Evolutionary conservation across 768 basidiomycete species (phyloP).

Genomic region (Rhodotorula kratochvilovae): DNA sequence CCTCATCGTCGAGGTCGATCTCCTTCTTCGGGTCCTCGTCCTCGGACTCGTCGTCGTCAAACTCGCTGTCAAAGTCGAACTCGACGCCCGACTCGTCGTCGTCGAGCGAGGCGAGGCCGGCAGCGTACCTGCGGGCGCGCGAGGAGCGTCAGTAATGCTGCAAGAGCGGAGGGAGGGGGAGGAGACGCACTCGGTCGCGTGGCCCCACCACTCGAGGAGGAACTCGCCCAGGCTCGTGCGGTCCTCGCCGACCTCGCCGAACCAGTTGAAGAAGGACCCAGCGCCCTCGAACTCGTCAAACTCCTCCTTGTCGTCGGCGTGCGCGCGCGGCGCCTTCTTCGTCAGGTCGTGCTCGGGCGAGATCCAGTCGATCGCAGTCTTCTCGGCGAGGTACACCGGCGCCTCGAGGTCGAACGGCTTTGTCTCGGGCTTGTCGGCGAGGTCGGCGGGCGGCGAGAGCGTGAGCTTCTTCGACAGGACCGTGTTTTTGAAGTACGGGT

Average conservation of each 20-base stretch:
- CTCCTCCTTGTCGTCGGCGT: slow-evolving; percentile 22
- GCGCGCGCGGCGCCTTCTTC: slow-evolving; percentile 30
- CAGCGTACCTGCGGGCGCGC: slow-evolving; percentile 22
- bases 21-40: slow-evolving; percentile 37
- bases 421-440: background rate
- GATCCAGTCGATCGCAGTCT: slow-evolving; percentile 20
- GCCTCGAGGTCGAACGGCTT: slow-evolving; percentile 27
- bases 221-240: slow-evolving; percentile 13
- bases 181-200: slow-evolving; percentile 30
- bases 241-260: slow-evolving; percentile 23
- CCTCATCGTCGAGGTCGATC: slow-evolving; percentile 35
- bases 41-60: slow-evolving; percentile 27
- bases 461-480: slow-evolving; percentile 21
- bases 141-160: background rate
- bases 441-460: slow-evolving; percentile 15
- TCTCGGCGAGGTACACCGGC: slow-evolving; percentile 4
- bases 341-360: slow-evolving; percentile 35
- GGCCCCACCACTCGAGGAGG: slow-evolving; percentile 30
- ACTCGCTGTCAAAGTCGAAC: slow-evolving; percentile 37
- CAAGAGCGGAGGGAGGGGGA: background rate
- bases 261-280: slow-evolving; percentile 37
- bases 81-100: slow-evolving; percentile 31
- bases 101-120: slow-evolving; percentile 24
- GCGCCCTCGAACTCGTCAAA: slow-evolving; percentile 25
- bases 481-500: slow-evolving; percentile 35